phyloP scores from a whole-genome alignment of 768 basidiomycete genomes.

The Lactifluus piperatus region DNA sequence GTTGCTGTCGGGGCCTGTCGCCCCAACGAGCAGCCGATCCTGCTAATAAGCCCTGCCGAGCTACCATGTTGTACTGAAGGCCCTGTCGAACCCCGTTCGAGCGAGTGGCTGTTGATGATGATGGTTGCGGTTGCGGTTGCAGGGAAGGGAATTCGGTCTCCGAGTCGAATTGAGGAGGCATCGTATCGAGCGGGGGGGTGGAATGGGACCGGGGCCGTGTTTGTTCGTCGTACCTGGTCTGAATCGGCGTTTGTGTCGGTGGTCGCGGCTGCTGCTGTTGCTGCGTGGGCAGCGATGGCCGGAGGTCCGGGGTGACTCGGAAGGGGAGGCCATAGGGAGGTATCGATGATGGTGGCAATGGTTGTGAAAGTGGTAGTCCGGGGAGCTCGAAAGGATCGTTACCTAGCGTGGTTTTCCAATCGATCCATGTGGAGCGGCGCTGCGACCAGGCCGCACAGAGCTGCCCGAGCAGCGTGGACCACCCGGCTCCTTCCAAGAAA shows the following conservation, averaged over 20 bases:
- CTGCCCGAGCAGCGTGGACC: slow-evolving; percentile 36
- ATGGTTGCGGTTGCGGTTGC: neutral
- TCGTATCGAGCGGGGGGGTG: neutral
- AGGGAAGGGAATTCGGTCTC: neutral
- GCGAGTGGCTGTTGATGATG: neutral
- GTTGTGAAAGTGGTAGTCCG: neutral
- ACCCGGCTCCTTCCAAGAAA: slow-evolving; percentile 31
- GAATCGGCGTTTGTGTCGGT: neutral
- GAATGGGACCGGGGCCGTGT: neutral
- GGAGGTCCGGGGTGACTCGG: neutral
- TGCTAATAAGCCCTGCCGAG: neutral
- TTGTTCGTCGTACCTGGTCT: neutral
- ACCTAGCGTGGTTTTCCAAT: slow-evolving; percentile 9
- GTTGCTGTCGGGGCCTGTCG: no score
- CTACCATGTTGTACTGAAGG: neutral
- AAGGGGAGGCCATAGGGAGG: neutral
- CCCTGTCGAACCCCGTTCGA: neutral
- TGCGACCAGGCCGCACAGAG: slow-evolving; percentile 26
- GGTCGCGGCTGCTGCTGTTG: neutral
- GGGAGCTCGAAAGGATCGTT: neutral
- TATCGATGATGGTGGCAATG: neutral
- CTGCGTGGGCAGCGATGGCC: neutral
- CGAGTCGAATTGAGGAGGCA: neutral
- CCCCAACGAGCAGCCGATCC: neutral
- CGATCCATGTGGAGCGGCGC: slow-evolving; percentile 25